These are phyloP conservation scores for Auriscalpium orientale DNA, from an alignment of 768 basidiomycete genomes.

Conservation along the genomic window DNA sequence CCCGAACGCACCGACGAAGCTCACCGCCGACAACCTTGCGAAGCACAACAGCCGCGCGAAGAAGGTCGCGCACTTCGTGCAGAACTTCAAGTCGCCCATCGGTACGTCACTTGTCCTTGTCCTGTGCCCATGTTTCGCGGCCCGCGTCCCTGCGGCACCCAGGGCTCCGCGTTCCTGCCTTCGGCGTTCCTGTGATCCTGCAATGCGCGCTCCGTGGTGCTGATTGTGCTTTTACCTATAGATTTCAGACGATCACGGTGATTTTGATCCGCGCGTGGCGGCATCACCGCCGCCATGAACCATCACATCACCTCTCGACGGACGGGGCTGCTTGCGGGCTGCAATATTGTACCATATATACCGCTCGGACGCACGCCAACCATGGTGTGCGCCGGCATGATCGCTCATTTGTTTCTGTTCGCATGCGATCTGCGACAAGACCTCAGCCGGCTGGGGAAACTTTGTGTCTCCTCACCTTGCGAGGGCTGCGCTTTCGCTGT, in stretches of 20 bases:
- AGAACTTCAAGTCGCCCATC: slow-evolving; percentile 1
- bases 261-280: neutral
- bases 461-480: neutral
- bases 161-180: too few species aligned
- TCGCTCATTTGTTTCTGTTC: too few species aligned
- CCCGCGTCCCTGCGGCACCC: too few species aligned
- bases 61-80: neutral
- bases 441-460: neutral
- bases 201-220: too few species aligned
- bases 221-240: neutral
- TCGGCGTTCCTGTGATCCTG: too few species aligned
- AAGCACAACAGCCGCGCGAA: slow-evolving; percentile 4
- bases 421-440: neutral
- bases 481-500: neutral
- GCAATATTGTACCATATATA: too few species aligned
- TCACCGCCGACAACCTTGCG: neutral
- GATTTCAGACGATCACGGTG: neutral
- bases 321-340: too few species aligned
- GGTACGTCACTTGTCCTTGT: slow-evolving; percentile 2
- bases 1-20: neutral
- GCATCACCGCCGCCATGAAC: too few species aligned
- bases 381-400: too few species aligned
- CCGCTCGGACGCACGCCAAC: too few species aligned
- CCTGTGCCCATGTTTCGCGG: too few species aligned
- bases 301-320: too few species aligned